Conservation (phyloP, 495 filamentous ascomycete genomes). For the Lasiosphaeria hispida region DNA sequence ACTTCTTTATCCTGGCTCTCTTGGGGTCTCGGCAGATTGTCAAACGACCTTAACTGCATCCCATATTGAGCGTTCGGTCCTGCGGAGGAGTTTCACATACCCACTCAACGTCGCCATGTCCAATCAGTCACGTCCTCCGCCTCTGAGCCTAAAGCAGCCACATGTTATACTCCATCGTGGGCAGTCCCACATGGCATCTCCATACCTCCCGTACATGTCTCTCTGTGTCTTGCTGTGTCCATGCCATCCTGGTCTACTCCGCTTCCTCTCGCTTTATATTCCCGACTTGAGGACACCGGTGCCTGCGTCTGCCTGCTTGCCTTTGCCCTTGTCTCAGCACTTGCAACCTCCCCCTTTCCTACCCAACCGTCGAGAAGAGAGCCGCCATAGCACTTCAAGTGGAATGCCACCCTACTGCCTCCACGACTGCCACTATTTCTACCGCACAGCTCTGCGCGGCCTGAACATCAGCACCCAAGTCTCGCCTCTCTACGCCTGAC, state of each 20-base stretch:
- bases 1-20: constrained; percentile 15
- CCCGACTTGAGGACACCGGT: constrained; percentile 17
- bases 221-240: background rate
- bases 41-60: constrained; percentile 23
- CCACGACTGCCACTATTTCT: constrained; percentile 91
- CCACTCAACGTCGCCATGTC: constrained; percentile 27
- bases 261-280: constrained; percentile 22
- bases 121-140: constrained; percentile 35
- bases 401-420: constrained; percentile 78
- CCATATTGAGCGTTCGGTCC: constrained; percentile 39
- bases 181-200: constrained; percentile 8
- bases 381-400: constrained; percentile 31
- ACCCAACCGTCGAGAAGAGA: background rate
- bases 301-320: background rate
- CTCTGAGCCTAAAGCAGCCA: constrained; percentile 25
- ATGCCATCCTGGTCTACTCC: background rate
- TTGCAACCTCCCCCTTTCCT: constrained; percentile 5
- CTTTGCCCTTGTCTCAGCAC: constrained; percentile 1
- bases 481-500: constrained; percentile 69
- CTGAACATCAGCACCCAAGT: constrained; percentile 74
- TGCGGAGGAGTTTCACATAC: constrained; percentile 41
- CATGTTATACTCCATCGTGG: constrained; percentile 16
- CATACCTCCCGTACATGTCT: background rate
- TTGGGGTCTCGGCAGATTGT: constrained; percentile 37
- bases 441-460: constrained; percentile 79